phyloP scores from a whole-genome alignment of 2,329 filamentous ascomycete species.

The Arachnomyces sp. region DNA sequence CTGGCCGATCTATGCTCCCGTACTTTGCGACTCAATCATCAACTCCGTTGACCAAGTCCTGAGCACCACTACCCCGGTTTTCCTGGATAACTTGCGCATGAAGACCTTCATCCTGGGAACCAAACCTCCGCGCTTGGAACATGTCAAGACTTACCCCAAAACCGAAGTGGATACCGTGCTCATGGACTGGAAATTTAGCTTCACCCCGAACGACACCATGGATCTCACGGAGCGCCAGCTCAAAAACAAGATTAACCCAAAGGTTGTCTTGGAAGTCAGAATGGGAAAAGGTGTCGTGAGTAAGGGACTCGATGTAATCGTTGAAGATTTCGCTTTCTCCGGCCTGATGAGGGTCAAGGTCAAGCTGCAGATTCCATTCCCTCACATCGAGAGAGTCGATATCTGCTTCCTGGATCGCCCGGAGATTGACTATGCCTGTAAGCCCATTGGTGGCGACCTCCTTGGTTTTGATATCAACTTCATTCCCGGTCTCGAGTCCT shows the following conservation, averaged over 20 bases:
- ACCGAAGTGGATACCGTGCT: conserved; percentile 90
- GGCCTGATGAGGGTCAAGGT: conserved; percentile 96
- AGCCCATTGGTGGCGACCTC: conserved; percentile 87
- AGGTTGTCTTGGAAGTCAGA: conserved; percentile 88
- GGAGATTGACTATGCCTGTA: conserved; percentile 93
- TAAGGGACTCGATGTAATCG: conserved; percentile 94
- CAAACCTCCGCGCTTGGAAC: conserved; percentile 91
- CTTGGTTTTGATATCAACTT: conserved; percentile 99
- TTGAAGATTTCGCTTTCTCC: conserved; percentile 94
- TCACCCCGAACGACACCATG: conserved; percentile 87
- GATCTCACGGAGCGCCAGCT: conserved; percentile 87
- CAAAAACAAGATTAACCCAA: conserved; percentile 94
- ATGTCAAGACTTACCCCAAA: conserved; percentile 96
- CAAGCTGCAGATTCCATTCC: conserved; percentile 92
- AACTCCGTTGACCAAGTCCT: conserved; percentile 93
- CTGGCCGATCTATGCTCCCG: conserved; percentile 97
- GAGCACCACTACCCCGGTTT: conserved; percentile 82
- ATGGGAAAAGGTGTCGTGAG: conserved; percentile 94
- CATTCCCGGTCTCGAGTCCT: conserved; percentile 84
- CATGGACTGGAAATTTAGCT: conserved; percentile 99
- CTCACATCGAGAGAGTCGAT: conserved; percentile 88
- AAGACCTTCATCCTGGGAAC: conserved; percentile 90
- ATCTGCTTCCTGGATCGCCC: conserved; percentile 90
- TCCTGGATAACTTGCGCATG: conserved; percentile 87
- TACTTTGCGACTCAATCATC: conserved; percentile 85